phyloP scores from a whole-genome alignment of 768 basidiomycete species.

The Kwoniella pini region DNA sequence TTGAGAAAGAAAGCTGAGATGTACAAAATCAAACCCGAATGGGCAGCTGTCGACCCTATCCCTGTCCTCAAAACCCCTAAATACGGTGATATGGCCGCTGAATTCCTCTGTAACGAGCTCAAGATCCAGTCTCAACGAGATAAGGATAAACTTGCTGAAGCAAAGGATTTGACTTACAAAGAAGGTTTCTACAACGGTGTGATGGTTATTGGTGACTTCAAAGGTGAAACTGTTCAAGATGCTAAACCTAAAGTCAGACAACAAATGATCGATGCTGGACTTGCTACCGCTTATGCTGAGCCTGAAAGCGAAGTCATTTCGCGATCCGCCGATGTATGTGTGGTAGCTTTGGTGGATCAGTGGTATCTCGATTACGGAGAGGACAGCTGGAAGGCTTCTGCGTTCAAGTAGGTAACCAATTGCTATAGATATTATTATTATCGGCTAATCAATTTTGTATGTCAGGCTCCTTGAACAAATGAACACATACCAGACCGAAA shows the following conservation, averaged over 20 bases:
- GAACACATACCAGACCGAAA: slow-evolving; percentile 90
- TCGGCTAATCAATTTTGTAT: not conserved
- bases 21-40: slow-evolving; percentile 88
- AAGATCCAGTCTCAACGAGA: slow-evolving; percentile 97
- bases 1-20: slow-evolving; percentile 93
- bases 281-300: slow-evolving; percentile 91
- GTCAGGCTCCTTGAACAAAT: slow-evolving; percentile 75
- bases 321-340: slow-evolving; percentile 93
- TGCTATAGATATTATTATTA: too few relatives aligned
- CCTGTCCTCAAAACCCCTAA: slow-evolving; percentile 84
- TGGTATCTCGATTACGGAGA: slow-evolving; percentile 99
- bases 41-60: slow-evolving; percentile 80
- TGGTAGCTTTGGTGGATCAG: slow-evolving; percentile 96
- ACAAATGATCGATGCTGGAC: slow-evolving; percentile 71
- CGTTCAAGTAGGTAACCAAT: slow-evolving; percentile 67
- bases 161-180: slow-evolving; percentile 97
- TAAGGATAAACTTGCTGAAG: slow-evolving; percentile 85
- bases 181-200: slow-evolving; percentile 95
- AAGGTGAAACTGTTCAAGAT: slow-evolving; percentile 82
- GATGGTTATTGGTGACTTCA: slow-evolving; percentile 89
- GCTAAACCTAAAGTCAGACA: slow-evolving; percentile 87
- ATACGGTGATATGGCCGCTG: slow-evolving; percentile 90
- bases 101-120: slow-evolving; percentile 76
- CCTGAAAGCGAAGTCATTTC: slow-evolving; percentile 88
- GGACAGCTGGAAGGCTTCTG: slow-evolving; percentile 77